Evolutionary conservation across 2,329 filamentous ascomycete species (phyloP).

Genomic region (Colletotrichum falcatum): DNA sequence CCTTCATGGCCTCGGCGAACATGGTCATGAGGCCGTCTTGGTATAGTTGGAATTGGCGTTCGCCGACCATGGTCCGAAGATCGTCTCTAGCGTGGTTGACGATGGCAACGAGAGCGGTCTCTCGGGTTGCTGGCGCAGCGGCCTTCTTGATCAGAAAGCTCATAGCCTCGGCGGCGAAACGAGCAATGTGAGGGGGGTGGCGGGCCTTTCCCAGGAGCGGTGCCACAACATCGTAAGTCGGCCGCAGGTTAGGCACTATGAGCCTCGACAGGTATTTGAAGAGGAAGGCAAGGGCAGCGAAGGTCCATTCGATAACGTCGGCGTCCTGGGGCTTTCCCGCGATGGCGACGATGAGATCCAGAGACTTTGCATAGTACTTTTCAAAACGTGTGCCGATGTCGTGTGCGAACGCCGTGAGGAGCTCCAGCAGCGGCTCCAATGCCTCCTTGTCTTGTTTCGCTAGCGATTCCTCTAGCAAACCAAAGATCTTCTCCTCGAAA

Average conservation of each 20-base stretch:
- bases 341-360: constrained; percentile 81
- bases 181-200: constrained; percentile 87
- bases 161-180: constrained; percentile 94
- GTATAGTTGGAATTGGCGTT: constrained; percentile 75
- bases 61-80: constrained; percentile 65
- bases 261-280: constrained; percentile 97
- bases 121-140: constrained; percentile 80
- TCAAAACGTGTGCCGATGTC: constrained; percentile 91
- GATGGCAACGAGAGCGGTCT: constrained; percentile 78
- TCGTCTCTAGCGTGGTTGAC: constrained; percentile 79
- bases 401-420: constrained; percentile 95
- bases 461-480: constrained; percentile 80
- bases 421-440: constrained; percentile 85
- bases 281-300: constrained; percentile 91
- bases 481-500: constrained; percentile 88
- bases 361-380: constrained; percentile 82
- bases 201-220: constrained; percentile 85
- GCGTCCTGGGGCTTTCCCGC: constrained; percentile 82
- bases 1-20: constrained; percentile 84
- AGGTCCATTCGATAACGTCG: constrained; percentile 97
- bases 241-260: constrained; percentile 85
- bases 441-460: constrained; percentile 81
- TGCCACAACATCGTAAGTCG: constrained; percentile 85
- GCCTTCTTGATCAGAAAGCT: constrained; percentile 95
- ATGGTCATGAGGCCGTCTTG: constrained; percentile 91